A percentile compares a stretch with the other conserved stretches of the same genome.
Evolutionary conservation across 1,284 basidiomycete genomes (phyloP).

Genomic region (Takashimella tepidaria): DNA sequence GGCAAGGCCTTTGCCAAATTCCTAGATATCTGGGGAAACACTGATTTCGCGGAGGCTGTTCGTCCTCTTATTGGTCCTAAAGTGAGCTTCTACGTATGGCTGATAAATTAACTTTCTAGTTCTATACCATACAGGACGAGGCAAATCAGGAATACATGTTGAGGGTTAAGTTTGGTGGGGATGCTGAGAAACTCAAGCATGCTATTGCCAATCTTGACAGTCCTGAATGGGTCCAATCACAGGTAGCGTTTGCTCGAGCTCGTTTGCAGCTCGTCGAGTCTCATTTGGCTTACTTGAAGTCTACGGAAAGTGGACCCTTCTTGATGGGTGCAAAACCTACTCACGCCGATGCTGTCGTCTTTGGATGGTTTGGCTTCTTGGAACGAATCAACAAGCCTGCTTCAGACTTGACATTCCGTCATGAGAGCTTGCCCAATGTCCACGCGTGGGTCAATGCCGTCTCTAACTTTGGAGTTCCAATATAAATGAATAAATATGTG

Average conservation of each 20-base stretch:
- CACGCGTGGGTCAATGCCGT: conserved; percentile 1
- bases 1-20: conserved; percentile 25
- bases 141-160: conserved; percentile 1
- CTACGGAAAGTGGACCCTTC: conserved; percentile 1
- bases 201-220: neutral
- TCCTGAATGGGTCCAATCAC: conserved; percentile 4
- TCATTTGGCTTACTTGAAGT: conserved; percentile 2
- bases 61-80: conserved; percentile 17
- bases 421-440: conserved; percentile 8
- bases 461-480: neutral
- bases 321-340: conserved; percentile 9
- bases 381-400: neutral
- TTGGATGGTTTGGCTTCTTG: conserved; percentile 11
- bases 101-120: neutral
- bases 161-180: conserved; percentile 17
- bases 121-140: neutral
- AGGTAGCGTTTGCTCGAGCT: neutral
- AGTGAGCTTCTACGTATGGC: conserved; percentile 18
- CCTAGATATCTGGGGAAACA: conserved; percentile 25
- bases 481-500: too few relatives aligned
- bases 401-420: conserved; percentile 1
- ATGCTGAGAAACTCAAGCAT: conserved; percentile 8
- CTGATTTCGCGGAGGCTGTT: conserved; percentile 18
- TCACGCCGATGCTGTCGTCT: conserved; percentile 13
- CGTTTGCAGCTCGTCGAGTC: neutral